Evolutionary conservation across 306 rosid genomes (phyloP), one percentile per base, ranked within the genome.

Genomic region (Citrullus mucosospermus): DNA sequence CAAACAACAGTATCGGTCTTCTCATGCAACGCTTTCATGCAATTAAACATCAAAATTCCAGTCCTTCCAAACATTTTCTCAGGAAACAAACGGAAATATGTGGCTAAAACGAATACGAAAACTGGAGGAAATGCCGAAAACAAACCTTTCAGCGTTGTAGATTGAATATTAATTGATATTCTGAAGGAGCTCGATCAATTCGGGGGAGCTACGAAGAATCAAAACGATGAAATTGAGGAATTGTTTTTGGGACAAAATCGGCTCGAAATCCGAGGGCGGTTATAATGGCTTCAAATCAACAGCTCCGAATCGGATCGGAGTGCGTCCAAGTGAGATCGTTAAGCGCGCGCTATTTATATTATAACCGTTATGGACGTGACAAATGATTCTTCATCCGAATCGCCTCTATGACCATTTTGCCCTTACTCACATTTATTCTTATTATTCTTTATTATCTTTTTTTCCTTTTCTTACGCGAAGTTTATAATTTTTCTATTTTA

Each of bases 131-230:
- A 75, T 18, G 66, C 17, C 6, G 65, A 43, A 58, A 76, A 36
- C 65, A 36, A 56, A 54, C 79, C 65, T 58, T 58, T 38, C 79
- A 76, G 79, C 54, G 67, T 38, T 32, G 62, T 5, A 51, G n/a
- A 74, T 54, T 11, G 79, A 8, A 76, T 18, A 39, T 1, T 11
- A 34, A 30, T 73, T 73, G 77, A 73, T 72, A 51, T 48, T 72
- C 25, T 54, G 60, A 72, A 72, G 77, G 77, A 72, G 60, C 25
- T 50, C 60, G 77, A 72, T 50, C 44, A 54, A 72, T 71, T 48
- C 44, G 25, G 56, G 77, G 79, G 54, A 56, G 44, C 36, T 6
- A 34, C 20, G 75, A 36, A 39, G 79, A 36, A 76, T 25, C 50
- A 76, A 76, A 38, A 36, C 34, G 44, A 56, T 38, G 50, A 17